Evolutionary conservation across 1,139 yeast species (phyloP), one percentile per base, ranked within the genome.

Genomic region (Zygoascus meyerae): DNA sequence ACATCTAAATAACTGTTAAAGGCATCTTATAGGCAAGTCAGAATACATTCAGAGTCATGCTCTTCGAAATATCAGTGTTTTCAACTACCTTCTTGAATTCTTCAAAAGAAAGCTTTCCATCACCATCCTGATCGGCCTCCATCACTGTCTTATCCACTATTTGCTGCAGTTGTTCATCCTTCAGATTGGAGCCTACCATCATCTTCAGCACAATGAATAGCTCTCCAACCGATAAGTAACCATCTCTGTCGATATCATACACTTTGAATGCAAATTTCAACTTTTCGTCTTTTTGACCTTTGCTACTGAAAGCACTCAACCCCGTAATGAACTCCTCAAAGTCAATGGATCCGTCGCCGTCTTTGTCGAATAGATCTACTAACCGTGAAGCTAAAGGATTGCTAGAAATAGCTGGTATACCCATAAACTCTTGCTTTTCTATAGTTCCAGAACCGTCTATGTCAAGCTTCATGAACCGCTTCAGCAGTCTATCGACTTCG

Each of bases 211-310:
- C 97, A 42, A 92, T 75, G 61, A 83, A 94, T 49, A 94, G 69
- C 66, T 94, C 99, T 17, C 98, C 98, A 61, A 92, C 92, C 3
- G 97, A 90, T 40, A 94, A 86, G 61, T 65, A 89, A 0, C 98
- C 98, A 63, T 94, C 99, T 47, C 90, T 75, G 65, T 94, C 99
- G 54, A 94, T 89, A 62, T 94, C 99, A 62, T 92, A 94, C 15
- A 94, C 87, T 61, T 82, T 86, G 69, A 94, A 94, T 18, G 97
- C 95, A 72, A 94, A 92, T 62, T 73, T 74, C 53, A 92, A 73
- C 66, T 92, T 92, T 55, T 89, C 97, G 46, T 81, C 83, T 52
- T 81, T 80, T 40, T 84, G 78, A 1, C 95, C 87, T 60, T 86
- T 82, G n/a, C 94, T 86, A 51, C 95, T 84, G 61, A 94, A 94